These are phyloP conservation scores for Paratrimastix pyriformis DNA, from an alignment of 78 protist genomes.

Conservation along the genomic window DNA sequence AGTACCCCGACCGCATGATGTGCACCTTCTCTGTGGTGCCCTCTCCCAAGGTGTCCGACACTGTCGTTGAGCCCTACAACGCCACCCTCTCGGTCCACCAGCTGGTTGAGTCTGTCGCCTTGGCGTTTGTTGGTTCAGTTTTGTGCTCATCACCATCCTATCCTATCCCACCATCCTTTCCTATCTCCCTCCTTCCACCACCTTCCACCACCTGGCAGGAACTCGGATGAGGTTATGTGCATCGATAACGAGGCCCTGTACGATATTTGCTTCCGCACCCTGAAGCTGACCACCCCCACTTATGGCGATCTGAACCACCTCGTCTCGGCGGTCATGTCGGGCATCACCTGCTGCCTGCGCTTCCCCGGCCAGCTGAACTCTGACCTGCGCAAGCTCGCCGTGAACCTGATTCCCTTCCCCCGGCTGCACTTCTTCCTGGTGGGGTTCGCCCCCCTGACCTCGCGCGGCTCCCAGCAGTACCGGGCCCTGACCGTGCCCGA, in stretches of 20 bases:
- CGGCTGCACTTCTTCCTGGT: conserved; percentile 19
- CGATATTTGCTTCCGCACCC: conserved; percentile 85
- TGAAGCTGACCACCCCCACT: conserved; percentile 79
- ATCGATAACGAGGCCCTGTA: conserved; percentile 96
- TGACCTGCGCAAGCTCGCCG: too few species aligned
- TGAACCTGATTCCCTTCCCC: conserved; percentile 40
- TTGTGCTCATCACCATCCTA: too few species aligned
- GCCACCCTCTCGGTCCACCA: conserved; percentile 91
- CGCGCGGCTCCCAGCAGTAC: too few species aligned
- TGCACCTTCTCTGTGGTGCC: conserved; percentile 92
- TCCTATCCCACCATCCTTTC: too few species aligned
- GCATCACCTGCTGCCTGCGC: conserved; percentile 90
- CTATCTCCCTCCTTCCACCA: too few species aligned
- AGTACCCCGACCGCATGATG: conserved; percentile 94
- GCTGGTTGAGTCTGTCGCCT: conserved; percentile 89
- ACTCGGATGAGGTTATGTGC: conserved; percentile 84
- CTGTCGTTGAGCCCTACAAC: conserved; percentile 98
- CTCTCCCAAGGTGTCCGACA: conserved; percentile 90
- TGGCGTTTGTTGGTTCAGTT: too few species aligned
- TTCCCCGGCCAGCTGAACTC: conserved; percentile 97
- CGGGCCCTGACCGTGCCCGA: too few species aligned
- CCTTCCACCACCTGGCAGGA: too few species aligned
- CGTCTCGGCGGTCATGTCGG: conserved; percentile 85
- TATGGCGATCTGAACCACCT: conserved; percentile 93
- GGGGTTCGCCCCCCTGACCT: too few species aligned